Base-by-base conservation (phyloP, 768 basidiomycete genomes). In the Mycena crocata region DNA sequence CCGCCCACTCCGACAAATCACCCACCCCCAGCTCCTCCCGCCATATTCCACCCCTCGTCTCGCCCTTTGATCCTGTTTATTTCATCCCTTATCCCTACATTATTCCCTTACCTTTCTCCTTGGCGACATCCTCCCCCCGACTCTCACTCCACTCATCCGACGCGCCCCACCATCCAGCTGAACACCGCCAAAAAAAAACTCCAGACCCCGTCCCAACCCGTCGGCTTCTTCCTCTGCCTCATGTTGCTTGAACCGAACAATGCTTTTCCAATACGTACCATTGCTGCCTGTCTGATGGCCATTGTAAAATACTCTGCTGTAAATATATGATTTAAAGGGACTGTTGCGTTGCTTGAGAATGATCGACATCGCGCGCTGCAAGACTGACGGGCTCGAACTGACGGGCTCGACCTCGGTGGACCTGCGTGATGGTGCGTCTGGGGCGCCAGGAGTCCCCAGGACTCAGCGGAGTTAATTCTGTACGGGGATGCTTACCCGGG, bases 271-370 rank as follows among this genome's bases (percentile, higher is more conserved):
- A 74, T 66, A 67, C 67, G 56, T 72, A 55, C 72, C 73, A 74
- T 79, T 79, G 66, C 71, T 73, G 64, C 71, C 24, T 73, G 64
- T 71, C 24, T 78, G 73, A 75, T 75, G 62, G 59, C 68, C 55
- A 60, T 64, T 55, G 73, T 77, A 74, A 75, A 76, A 48, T 30
- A 28, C 57, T 57, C 52, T 72, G 57, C 70, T 56, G 44, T 56
- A 64, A 44, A 49, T 45, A 49, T 51, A 50, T 42, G n/a, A 26
- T 21, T 21, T 26, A 9, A 44, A 49, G n/a, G n/a, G n/a, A n/a
- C n/a, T n/a, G n/a, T 17, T 52, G 32, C 31, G 26, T 49, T 49
- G 5, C n/a, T n/a, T n/a, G n/a, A n/a, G n/a, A n/a, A n/a, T n/a
- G n/a, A n/a, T n/a, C n/a, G n/a, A n/a, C n/a, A n/a, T n/a, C n/a